These are phyloP conservation scores for Solanum dulcamara DNA, from an alignment of 257 asterid genomes.

Conservation along the genomic window DNA sequence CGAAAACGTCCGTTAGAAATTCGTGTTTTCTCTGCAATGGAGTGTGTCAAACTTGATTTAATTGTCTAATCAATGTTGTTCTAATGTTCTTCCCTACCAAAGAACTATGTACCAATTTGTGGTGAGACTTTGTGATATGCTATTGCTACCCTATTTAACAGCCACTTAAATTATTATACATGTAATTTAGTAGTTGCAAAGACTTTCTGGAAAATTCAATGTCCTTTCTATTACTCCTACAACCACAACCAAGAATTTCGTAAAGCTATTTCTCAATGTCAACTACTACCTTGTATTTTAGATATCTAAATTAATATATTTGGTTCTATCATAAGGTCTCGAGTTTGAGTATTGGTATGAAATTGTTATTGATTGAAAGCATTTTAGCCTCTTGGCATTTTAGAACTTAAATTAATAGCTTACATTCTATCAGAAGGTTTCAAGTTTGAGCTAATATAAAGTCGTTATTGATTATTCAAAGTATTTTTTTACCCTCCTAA, in stretches of 20 bases:
- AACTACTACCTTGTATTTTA: background rate
- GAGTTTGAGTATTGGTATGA: background rate
- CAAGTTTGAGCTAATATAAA: no score
- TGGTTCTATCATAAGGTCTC: background rate
- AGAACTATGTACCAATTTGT: background rate
- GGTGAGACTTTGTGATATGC: background rate
- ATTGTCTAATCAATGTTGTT: background rate
- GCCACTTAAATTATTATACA: background rate
- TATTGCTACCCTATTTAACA: background rate
- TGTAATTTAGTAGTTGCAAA: background rate
- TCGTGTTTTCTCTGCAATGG: background rate
- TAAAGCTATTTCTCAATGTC: background rate
- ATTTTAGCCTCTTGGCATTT: background rate
- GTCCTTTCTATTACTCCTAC: background rate
- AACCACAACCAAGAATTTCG: background rate
- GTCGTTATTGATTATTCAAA: no score
- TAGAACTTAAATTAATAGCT: no score
- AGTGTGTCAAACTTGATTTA: background rate
- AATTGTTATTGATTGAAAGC: background rate
- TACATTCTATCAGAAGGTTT: no score
- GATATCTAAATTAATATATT: background rate
- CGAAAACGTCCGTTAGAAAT: background rate
- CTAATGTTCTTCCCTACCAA: background rate
- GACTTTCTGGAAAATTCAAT: background rate
- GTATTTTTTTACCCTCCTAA: background rate